phyloP scores from a whole-genome alignment of 2,329 filamentous ascomycete genomes.

The Polytolypa hystricis region DNA sequence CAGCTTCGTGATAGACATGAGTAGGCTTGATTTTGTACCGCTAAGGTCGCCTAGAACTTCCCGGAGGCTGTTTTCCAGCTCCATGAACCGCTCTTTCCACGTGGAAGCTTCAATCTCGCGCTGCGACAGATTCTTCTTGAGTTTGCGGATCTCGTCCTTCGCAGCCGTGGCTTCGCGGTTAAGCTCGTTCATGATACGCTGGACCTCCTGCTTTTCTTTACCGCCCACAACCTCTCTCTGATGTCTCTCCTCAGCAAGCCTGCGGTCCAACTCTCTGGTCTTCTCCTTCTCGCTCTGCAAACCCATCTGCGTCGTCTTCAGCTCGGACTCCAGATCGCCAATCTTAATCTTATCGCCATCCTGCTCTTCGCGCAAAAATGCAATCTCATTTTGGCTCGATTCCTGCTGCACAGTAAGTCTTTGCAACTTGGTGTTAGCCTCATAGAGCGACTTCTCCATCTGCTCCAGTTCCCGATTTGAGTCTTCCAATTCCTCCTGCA shows the following conservation, averaged over 20 bases:
- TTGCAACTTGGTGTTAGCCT: conserved; percentile 78
- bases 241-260: conserved; percentile 67
- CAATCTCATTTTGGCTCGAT: conserved; percentile 83
- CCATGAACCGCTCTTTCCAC: conserved; percentile 82
- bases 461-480: conserved; percentile 79
- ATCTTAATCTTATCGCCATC: conserved; percentile 97
- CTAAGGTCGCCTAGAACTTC: conserved; percentile 80
- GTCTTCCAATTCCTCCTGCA: conserved; percentile 72
- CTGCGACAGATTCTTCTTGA: conserved; percentile 72
- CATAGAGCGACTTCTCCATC: conserved; percentile 70
- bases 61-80: conserved; percentile 79
- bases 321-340: conserved; percentile 74
- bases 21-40: conserved; percentile 71
- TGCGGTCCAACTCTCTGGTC: conserved; percentile 57
- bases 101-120: conserved; percentile 80
- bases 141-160: conserved; percentile 72
- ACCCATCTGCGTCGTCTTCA: conserved; percentile 66
- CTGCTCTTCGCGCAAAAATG: conserved; percentile 91
- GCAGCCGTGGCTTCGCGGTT: conserved; percentile 70
- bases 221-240: conserved; percentile 79
- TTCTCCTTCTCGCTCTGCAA: conserved; percentile 79
- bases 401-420: conserved; percentile 84
- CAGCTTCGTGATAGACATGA: conserved; percentile 77
- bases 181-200: conserved; percentile 84
- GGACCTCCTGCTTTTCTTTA: conserved; percentile 88